Percentiles rank a stretch among this genome's conserved stretches.
Evolutionary conservation across 768 basidiomycete genomes (phyloP).

Genomic region (Podaxis rugospora): DNA sequence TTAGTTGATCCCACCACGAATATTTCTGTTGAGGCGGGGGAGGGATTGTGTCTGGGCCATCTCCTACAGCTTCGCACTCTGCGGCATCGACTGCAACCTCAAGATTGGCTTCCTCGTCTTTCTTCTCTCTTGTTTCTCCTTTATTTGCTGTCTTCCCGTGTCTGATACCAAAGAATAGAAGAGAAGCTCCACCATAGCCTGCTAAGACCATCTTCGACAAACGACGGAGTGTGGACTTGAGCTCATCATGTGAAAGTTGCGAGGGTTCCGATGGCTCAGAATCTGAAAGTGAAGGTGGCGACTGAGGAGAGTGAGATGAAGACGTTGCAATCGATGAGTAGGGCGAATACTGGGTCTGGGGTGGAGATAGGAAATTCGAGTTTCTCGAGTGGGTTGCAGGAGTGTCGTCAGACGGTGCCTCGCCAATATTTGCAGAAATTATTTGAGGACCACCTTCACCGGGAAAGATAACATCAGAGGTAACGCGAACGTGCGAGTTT

Average conservation of each 20-base stretch:
- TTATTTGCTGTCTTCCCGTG: slow-evolving; percentile 16
- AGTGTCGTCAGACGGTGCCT: slow-evolving; percentile 29
- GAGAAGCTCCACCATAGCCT: slow-evolving; percentile 78
- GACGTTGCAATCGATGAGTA: slow-evolving; percentile 19
- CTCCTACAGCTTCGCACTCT: slow-evolving; percentile 58
- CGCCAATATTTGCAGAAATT: slow-evolving; percentile 79
- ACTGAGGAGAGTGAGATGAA: slow-evolving; percentile 7
- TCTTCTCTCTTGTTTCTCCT: slow-evolving; percentile 30
- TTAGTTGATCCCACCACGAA: slow-evolving; percentile 81
- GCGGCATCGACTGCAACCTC: slow-evolving; percentile 67
- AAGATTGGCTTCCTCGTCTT: slow-evolving; percentile 56
- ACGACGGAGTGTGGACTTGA: slow-evolving; percentile 69
- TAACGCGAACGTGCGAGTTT: slow-evolving; percentile 65
- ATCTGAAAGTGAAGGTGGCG: slow-evolving; percentile 13
- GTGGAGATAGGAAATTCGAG: neutral
- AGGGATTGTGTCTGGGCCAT: slow-evolving; percentile 42
- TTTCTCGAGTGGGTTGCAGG: neutral
- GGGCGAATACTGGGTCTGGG: slow-evolving; percentile 18
- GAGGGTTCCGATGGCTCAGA: slow-evolving; percentile 11
- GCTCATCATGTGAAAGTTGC: slow-evolving; percentile 37
- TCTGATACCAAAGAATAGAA: slow-evolving; percentile 75
- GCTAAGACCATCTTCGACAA: slow-evolving; percentile 81
- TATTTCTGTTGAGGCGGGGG: slow-evolving; percentile 37
- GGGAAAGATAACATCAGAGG: slow-evolving; percentile 67
- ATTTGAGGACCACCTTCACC: slow-evolving; percentile 62